Evolutionary conservation across 331 rosid species (phyloP), one percentile per base, ranked within the genome.

Genomic region (Arachis monticola): DNA sequence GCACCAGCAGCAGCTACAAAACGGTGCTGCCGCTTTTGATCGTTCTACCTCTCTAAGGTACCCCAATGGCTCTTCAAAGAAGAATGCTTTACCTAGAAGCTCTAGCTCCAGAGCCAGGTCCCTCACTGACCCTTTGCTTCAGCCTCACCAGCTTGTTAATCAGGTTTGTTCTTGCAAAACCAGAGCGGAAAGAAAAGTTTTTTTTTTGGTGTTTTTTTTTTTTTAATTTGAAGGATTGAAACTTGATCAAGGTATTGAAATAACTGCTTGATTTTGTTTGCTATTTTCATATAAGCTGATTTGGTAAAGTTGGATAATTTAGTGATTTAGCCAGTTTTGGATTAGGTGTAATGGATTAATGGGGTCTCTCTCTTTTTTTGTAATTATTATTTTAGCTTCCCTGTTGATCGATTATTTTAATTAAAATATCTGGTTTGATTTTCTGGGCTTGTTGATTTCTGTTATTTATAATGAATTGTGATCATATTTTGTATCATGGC

Each of bases 91-190:
- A 80, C 93, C 99, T 0, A 77, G 99, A 45, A 92, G 98, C 83
- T 92, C 97, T 0, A 95, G 99, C 64, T 83, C 98, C 2, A 90
- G 99, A 6, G 82, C 99, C 2, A 86, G 99, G 65, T 90, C 98
- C 0, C 90, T 92, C 46, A 79, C 97, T 42, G 99, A 95, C 58
- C 93, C 99, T 74, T 81, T 95, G 64, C 91, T 95, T 3, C 97
- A 87, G 65, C 97, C 99, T 32, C 99, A 95, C 35, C 99, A 92
- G 76, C 97, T 95, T 45, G 86, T 86, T 70, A 85, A 84, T 70
- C 91, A 89, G 99, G 97, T 91, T 10, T 10, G 40, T 27, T 5
- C 50, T 31, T 67, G 12, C 8, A 2, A 0, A 64, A 11, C 30
- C 0, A 44, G 31, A 38, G 41, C 1, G 42, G 0, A 64, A 64